Base-by-base conservation (phyloP, 768 basidiomycete genomes). In the Leccinum rimulosum region DNA sequence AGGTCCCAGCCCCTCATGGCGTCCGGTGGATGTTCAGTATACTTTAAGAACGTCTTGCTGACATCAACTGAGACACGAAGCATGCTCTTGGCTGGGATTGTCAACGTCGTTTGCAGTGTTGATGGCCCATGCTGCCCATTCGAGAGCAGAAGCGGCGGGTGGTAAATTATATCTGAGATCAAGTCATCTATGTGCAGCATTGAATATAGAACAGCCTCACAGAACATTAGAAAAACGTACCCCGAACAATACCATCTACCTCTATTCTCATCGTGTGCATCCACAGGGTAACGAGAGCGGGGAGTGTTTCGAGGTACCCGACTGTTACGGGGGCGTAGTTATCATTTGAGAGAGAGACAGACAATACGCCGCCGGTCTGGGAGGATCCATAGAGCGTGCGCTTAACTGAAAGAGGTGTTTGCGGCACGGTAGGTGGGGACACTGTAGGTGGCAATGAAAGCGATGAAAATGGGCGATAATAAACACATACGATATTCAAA, bases 1-100 rank as follows among this genome's bases (percentile, higher is more conserved):
- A 98, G 78, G 65, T 98, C 93, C 87, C 95, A 95, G 4, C 97
- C 97, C 43, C 97, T 82, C 69, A 95, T 89, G 2, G 96, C 93
- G 68, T 98, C 96, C 0, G 95, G 94, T 10, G 90, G 94, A 71
- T 98, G 95, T 68, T 98, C 95, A 11, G 93, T 95, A 71, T 98
- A 98, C 54, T 88, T 85, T 56, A 99, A 76, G 69, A 95, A 97
- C 1, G 89, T 82, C 70, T 94, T 94, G 36, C 83, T 80, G 67
- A 94, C 85, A 35, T 88, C 88, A 70, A 95, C 79, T 17, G 79
- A 82, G 55, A 98, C 75, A 8, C 79, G 78, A 6, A 93, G 68
- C 0, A 83, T 87, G 58, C 82, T 80, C 38, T 77, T 75, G 8
- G 91, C 77, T 0, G 95, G 93, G n/a, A 98, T 70, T 3, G 73